A percentile compares a stretch with the other conserved stretches of the same genome.
These are phyloP conservation scores for Candida cerambycidarum DNA, from an alignment of 805 yeast species.

Conservation along the genomic window DNA sequence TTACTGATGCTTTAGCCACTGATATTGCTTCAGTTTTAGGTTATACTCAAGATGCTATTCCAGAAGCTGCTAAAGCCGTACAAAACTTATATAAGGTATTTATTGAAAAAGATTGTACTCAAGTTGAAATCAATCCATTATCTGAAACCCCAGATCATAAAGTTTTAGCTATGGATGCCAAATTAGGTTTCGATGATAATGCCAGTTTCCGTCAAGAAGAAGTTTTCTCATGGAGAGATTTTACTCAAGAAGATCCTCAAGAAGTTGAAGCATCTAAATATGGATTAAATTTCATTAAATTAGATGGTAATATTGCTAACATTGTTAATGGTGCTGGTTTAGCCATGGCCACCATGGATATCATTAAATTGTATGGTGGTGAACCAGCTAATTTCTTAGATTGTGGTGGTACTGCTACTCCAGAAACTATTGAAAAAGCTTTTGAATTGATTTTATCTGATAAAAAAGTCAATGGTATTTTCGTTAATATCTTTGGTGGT, in stretches of 20 bases:
- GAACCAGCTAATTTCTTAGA: conserved; percentile 98
- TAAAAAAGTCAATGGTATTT: conserved; percentile 86
- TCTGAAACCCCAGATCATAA: conserved; percentile 88
- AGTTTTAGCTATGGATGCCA: conserved; percentile 98
- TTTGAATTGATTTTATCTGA: conserved; percentile 91
- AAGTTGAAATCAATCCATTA: conserved; percentile 97
- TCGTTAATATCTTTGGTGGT: conserved; percentile 99
- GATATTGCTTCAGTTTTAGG: conserved; percentile 81
- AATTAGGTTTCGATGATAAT: conserved; percentile 96
- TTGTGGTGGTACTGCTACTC: conserved; percentile 99
- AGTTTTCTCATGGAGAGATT: conserved; percentile 94
- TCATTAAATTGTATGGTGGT: conserved; percentile 97
- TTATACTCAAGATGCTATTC: conserved; percentile 71
- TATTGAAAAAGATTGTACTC: conserved; percentile 91
- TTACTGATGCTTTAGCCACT: conserved; percentile 71
- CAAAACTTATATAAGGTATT: conserved; percentile 87
- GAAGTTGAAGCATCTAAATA: conserved; percentile 89
- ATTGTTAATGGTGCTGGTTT: conserved; percentile 99
- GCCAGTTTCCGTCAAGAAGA: conserved; percentile 94
- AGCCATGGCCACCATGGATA: conserved; percentile 99
- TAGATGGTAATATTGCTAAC: conserved; percentile 98
- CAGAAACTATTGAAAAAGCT: conserved; percentile 96
- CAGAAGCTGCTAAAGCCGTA: conserved; percentile 85
- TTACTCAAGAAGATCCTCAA: conserved; percentile 96
- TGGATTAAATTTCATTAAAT: conserved; percentile 93